Conservation (phyloP, 2,329 filamentous ascomycete genomes). For the Trichoderma oligosporum region DNA sequence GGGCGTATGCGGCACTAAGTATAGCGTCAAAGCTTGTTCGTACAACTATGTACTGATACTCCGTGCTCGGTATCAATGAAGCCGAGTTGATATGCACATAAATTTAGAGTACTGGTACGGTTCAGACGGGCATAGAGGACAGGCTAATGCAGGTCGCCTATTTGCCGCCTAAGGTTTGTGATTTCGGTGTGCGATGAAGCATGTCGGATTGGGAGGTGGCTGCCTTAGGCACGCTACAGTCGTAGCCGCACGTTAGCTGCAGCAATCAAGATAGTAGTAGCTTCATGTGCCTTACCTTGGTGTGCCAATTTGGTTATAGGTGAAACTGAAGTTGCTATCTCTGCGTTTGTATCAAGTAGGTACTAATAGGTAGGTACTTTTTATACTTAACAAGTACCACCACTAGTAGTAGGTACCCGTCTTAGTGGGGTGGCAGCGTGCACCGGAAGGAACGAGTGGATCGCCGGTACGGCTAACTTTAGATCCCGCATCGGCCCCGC, state of each 20-base stretch:
- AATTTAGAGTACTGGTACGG: background rate
- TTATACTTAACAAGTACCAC: background rate
- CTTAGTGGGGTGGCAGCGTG: too few relatives aligned
- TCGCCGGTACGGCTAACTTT: background rate
- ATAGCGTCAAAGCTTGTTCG: background rate
- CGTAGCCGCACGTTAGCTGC: background rate
- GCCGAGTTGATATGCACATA: too few relatives aligned
- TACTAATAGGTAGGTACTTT: background rate
- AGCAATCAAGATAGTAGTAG: too few relatives aligned
- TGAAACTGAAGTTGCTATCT: too few relatives aligned
- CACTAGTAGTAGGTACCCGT: background rate
- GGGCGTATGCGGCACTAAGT: background rate
- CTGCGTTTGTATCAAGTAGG: too few relatives aligned
- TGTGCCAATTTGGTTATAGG: too few relatives aligned
- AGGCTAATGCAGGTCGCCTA: constrained; percentile 15
- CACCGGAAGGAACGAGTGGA: too few relatives aligned
- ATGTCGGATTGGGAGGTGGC: background rate
- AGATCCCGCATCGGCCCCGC: constrained; percentile 3
- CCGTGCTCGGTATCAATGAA: too few relatives aligned
- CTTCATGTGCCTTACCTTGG: too few relatives aligned
- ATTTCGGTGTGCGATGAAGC: background rate
- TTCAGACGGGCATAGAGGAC: background rate
- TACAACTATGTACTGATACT: too few relatives aligned
- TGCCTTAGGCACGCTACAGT: background rate
- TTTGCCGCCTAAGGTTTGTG: background rate